A percentile compares a stretch with the other conserved stretches of the same genome.
phyloP scores from a whole-genome alignment of 352 stramenopile genomes.

The Pythium periplocum region DNA sequence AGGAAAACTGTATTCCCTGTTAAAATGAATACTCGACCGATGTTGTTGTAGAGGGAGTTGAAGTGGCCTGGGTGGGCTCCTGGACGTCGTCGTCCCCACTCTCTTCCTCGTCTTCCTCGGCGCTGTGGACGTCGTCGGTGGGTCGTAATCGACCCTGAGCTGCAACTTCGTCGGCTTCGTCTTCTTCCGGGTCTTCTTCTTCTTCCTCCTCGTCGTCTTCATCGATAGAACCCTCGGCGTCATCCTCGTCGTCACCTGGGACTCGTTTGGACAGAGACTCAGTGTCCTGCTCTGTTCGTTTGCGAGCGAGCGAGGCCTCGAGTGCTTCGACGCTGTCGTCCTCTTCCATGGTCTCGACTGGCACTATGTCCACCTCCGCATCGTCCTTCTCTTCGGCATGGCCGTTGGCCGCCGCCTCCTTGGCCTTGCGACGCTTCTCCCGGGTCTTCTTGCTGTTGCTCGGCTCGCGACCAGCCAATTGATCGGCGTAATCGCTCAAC shows the following conservation, averaged over 20 bases:
- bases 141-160: conserved; percentile 17
- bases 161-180: conserved; percentile 17
- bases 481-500: conserved; percentile 46
- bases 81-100: conserved; percentile 28
- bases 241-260: conserved; percentile 3
- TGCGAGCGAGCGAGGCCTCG: conserved; percentile 10
- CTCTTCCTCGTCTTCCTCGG: conserved; percentile 14
- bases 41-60: neutral
- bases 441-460: conserved; percentile 14
- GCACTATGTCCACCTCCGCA: neutral
- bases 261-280: neutral
- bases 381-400: conserved; percentile 7
- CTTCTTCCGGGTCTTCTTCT: conserved; percentile 13
- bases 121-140: neutral
- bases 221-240: conserved; percentile 5
- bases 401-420: conserved; percentile 1
- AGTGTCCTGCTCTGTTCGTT: conserved; percentile 1
- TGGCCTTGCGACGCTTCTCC: conserved; percentile 2
- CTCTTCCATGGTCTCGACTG: conserved; percentile 2
- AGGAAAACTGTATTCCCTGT: neutral
- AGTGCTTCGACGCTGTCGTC: conserved; percentile 14
- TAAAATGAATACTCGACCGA: conserved; percentile 23
- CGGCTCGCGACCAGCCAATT: conserved; percentile 23
- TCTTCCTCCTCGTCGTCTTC: conserved; percentile 17
- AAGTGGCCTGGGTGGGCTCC: conserved; percentile 6